phyloP scores from a whole-genome alignment of 352 stramenopile genomes.

The Globisporangium parvum region DNA sequence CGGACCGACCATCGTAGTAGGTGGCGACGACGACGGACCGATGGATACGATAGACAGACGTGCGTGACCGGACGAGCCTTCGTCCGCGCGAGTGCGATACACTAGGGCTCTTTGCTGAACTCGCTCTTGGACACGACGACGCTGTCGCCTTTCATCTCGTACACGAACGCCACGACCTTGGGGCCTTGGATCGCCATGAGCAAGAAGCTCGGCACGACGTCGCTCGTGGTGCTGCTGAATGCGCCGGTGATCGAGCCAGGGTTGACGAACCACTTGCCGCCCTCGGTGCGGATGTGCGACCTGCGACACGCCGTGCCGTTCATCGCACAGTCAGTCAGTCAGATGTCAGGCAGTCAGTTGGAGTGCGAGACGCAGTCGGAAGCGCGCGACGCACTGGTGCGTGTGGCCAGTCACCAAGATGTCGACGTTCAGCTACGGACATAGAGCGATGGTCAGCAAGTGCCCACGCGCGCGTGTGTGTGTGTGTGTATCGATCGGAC shows the following conservation, averaged over 20 bases:
- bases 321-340: too few species aligned
- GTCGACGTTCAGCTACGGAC: conserved; percentile 92
- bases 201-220: conserved; percentile 95
- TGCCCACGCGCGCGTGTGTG: neutral
- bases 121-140: conserved; percentile 88
- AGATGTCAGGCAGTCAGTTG: too few species aligned
- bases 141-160: conserved; percentile 86
- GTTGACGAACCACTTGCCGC: conserved; percentile 97
- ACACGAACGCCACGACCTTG: conserved; percentile 97
- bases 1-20: too few species aligned
- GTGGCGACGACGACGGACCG: too few species aligned
- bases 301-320: too few species aligned
- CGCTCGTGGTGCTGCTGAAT: conserved; percentile 75
- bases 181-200: conserved; percentile 95
- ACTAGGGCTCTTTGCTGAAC: conserved; percentile 71
- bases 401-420: conserved; percentile 96
- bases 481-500: too few species aligned
- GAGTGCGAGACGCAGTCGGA: too few species aligned
- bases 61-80: too few species aligned
- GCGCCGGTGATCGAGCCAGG: conserved; percentile 96
- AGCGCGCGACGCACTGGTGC: conserved; percentile 76
- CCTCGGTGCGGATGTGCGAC: conserved; percentile 87
- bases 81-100: too few species aligned
- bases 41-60: too few species aligned
- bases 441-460: neutral